Conservation (phyloP, 352 stramenopile genomes). For the Phytophthora vignae region DNA sequence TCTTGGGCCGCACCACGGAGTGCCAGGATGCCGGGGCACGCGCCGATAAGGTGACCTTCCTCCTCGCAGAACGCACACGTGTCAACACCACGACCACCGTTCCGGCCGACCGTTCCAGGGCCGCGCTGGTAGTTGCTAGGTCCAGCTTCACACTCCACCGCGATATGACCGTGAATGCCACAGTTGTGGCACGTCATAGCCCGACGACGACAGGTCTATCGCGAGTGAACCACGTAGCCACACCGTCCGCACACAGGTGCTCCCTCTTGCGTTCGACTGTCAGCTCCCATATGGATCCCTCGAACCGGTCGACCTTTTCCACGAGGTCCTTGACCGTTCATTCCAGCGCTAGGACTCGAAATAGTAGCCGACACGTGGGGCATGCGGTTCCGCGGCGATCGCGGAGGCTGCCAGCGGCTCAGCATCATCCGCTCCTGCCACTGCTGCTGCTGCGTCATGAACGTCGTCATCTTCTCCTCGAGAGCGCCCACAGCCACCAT, state of each 20-base stretch:
- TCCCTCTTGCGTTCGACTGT: neutral
- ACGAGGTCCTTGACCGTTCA: neutral
- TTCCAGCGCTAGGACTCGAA: neutral
- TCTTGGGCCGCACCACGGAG: neutral
- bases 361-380: neutral
- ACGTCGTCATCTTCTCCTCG: neutral
- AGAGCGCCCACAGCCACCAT: neutral
- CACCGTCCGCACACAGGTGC: neutral
- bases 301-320: neutral
- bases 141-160: neutral
- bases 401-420: neutral
- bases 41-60: neutral
- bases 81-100: neutral
- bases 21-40: neutral
- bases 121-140: neutral
- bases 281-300: conserved; percentile 1
- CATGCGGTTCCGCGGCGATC: neutral
- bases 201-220: neutral
- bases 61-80: neutral
- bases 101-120: neutral
- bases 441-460: neutral
- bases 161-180: neutral
- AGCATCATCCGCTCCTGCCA: neutral
- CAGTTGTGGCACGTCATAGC: neutral
- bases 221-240: neutral